A percentile compares a stretch with the other conserved stretches of the same genome.
These are phyloP conservation scores for Beauveria rudraprayagi DNA, from an alignment of 2,329 filamentous ascomycete species.

Conservation along the genomic window DNA sequence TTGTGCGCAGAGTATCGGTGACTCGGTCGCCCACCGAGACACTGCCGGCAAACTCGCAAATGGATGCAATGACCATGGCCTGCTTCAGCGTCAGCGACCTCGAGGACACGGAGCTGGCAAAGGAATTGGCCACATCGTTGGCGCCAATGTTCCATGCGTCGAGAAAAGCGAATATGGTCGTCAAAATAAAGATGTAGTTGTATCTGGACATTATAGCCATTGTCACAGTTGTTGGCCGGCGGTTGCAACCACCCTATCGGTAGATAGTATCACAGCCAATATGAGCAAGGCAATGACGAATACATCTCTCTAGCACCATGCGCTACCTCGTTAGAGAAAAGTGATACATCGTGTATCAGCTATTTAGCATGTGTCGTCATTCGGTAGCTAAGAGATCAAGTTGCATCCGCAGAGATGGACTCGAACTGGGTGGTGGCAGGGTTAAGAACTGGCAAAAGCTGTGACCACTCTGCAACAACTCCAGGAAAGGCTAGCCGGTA, in stretches of 20 bases:
- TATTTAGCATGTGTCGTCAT: background rate
- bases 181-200: conserved; percentile 49
- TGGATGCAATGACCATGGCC: conserved; percentile 34
- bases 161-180: conserved; percentile 47
- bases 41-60: conserved; percentile 37
- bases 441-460: background rate
- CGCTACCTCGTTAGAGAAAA: background rate
- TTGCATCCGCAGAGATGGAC: background rate
- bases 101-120: conserved; percentile 38
- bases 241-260: background rate
- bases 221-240: background rate
- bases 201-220: conserved; percentile 38
- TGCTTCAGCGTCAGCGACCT: conserved; percentile 38
- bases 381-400: background rate
- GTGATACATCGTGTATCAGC: background rate
- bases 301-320: background rate
- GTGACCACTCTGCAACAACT: no score
- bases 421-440: background rate
- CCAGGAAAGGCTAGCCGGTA: background rate
- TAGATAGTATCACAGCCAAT: no score
- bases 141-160: conserved; percentile 54
- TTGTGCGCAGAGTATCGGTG: conserved; percentile 38
- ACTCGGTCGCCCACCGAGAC: conserved; percentile 30
- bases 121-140: conserved; percentile 43
- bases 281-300: background rate